Conservation (phyloP, 2,329 filamentous ascomycete species). For the Aspergillus sp. region DNA sequence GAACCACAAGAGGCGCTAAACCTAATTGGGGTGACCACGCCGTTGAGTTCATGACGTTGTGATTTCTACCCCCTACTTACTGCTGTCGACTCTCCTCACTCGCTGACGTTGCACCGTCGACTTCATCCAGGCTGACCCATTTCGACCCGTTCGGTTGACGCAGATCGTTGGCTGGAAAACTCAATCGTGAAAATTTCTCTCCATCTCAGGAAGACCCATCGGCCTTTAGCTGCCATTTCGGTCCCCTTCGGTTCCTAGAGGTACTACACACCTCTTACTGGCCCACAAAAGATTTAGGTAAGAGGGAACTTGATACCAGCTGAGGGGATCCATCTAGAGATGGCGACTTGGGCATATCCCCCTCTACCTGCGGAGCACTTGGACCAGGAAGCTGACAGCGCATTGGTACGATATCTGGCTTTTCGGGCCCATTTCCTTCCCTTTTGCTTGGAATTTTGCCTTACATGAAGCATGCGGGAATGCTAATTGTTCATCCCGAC, state of each 20-base stretch:
- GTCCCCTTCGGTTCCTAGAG: not conserved
- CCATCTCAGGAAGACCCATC: not conserved
- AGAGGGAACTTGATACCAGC: not conserved
- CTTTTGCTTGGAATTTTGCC: not conserved
- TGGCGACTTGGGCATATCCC: conserved; percentile 63
- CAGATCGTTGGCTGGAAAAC: not conserved
- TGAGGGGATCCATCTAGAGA: conserved; percentile 25
- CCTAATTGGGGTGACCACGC: conserved; percentile 15
- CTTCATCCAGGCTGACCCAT: not conserved
- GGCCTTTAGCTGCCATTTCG: not conserved
- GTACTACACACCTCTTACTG: conserved; percentile 2
- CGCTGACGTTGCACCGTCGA: conserved; percentile 27
- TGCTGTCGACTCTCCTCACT: conserved; percentile 7
- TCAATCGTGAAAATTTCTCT: not conserved
- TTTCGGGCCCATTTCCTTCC: not conserved
- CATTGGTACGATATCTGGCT: conserved; percentile 42
- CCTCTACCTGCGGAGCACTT: conserved; percentile 52
- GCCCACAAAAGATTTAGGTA: not conserved
- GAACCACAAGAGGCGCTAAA: conserved; percentile 13
- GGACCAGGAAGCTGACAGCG: conserved; percentile 51
- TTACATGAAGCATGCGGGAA: not conserved
- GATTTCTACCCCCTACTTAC: not conserved
- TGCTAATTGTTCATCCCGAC: not conserved
- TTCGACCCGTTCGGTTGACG: not conserved
- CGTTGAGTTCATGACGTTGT: conserved; percentile 30